Conservation (phyloP, 768 basidiomycete genomes). For the Podaxis sp. region DNA sequence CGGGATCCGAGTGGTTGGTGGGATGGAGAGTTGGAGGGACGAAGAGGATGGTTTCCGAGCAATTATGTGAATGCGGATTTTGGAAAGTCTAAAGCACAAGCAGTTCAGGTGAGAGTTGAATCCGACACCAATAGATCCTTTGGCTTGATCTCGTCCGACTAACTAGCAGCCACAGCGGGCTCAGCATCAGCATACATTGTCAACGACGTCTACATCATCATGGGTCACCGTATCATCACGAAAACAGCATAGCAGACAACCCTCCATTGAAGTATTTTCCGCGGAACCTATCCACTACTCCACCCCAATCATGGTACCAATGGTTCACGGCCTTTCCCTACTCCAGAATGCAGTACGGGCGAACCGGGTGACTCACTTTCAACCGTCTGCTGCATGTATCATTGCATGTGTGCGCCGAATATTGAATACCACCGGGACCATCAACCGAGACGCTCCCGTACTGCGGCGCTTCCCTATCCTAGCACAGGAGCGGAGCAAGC, state of each 20-base stretch:
- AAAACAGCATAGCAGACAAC: slow-evolving; percentile 38
- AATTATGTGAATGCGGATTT: slow-evolving; percentile 84
- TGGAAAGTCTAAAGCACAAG: slow-evolving; percentile 40
- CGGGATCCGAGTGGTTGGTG: slow-evolving; percentile 93
- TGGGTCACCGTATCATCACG: slow-evolving; percentile 45
- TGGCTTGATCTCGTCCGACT: slow-evolving; percentile 11
- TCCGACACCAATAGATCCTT: slow-evolving; percentile 8
- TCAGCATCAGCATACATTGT: slow-evolving; percentile 47
- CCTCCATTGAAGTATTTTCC: slow-evolving; percentile 43
- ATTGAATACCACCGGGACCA: slow-evolving; percentile 77
- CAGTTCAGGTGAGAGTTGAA: slow-evolving; percentile 29
- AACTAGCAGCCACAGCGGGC: slow-evolving; percentile 30
- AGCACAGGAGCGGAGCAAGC: slow-evolving; percentile 74
- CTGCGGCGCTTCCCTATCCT: slow-evolving; percentile 66
- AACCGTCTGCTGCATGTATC: slow-evolving; percentile 91
- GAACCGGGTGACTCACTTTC: slow-evolving; percentile 81
- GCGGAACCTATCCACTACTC: slow-evolving; percentile 62
- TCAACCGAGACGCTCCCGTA: slow-evolving; percentile 76
- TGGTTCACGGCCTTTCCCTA: slow-evolving; percentile 82
- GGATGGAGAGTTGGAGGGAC: slow-evolving; percentile 91
- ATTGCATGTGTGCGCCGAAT: slow-evolving; percentile 92
- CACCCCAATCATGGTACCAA: slow-evolving; percentile 77
- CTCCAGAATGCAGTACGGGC: slow-evolving; percentile 81
- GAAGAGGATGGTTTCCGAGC: slow-evolving; percentile 97
- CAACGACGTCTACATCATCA: slow-evolving; percentile 50